These are phyloP conservation scores for Eragrostis tef DNA, from an alignment of 202 grass and related monocot genomes.

Conservation along the genomic window DNA sequence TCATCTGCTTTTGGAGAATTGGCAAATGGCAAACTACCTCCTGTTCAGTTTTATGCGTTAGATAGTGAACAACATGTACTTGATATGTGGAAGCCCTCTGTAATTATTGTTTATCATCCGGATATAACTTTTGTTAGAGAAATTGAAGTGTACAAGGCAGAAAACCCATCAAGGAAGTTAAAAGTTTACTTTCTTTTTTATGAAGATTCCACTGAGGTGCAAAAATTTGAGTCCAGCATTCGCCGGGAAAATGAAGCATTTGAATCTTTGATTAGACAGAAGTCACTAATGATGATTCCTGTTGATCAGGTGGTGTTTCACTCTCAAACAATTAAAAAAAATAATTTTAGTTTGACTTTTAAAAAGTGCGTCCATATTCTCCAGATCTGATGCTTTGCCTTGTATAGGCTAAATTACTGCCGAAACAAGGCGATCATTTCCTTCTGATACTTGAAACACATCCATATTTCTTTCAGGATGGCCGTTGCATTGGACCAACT, in stretches of 20 bases:
- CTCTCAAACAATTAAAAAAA: conserved; percentile 15
- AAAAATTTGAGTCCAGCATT: conserved; percentile 95
- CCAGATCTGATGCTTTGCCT: conserved; percentile 3
- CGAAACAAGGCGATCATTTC: background rate
- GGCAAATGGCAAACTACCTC: conserved; percentile 67
- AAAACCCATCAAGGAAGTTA: conserved; percentile 69
- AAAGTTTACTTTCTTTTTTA: conserved; percentile 97
- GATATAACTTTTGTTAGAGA: conserved; percentile 93
- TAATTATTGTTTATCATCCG: conserved; percentile 94
- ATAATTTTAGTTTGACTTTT: conserved; percentile 20
- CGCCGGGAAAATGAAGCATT: conserved; percentile 88
- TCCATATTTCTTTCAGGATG: conserved; percentile 66
- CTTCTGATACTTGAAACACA: conserved; percentile 20
- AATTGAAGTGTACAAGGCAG: conserved; percentile 94
- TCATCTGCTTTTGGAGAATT: conserved; percentile 22
- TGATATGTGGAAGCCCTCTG: conserved; percentile 78
- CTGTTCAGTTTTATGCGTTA: conserved; percentile 82
- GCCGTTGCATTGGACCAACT: conserved; percentile 72
- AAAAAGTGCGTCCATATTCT: conserved; percentile 27
- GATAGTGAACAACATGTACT: conserved; percentile 78
- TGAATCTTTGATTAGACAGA: conserved; percentile 94
- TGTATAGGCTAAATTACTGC: background rate
- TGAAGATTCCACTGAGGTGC: conserved; percentile 88
- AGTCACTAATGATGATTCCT: conserved; percentile 95
- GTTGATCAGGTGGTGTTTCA: conserved; percentile 80